Conservation (phyloP, 1,284 basidiomycete genomes). For the Cryptococcus sp. region DNA sequence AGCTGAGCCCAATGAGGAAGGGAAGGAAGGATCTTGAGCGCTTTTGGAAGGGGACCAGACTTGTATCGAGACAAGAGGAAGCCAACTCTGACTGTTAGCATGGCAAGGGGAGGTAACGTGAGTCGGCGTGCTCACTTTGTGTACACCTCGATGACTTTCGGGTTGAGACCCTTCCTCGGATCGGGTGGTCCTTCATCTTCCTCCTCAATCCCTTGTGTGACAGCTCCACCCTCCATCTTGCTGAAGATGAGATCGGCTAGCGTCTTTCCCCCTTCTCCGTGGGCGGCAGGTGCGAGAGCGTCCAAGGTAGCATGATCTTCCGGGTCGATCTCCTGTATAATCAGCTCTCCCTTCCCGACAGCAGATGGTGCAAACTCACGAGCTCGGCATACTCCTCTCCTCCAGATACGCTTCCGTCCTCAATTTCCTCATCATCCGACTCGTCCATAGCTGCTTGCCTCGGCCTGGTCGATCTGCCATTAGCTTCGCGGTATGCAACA, state of each 20-base stretch:
- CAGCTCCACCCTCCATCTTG: conserved; percentile 67
- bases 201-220: conserved; percentile 47
- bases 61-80: conserved; percentile 84
- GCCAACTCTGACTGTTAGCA: conserved; percentile 61
- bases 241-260: conserved; percentile 94
- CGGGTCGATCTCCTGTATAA: conserved; percentile 76
- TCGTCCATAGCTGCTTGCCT: conserved; percentile 23
- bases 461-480: conserved; percentile 19
- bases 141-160: conserved; percentile 94
- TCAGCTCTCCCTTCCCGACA: neutral
- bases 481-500: neutral
- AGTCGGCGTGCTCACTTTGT: conserved; percentile 63
- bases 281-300: conserved; percentile 49
- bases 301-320: conserved; percentile 79
- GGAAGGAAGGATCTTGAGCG: conserved; percentile 97
- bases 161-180: conserved; percentile 87
- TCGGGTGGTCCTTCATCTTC: conserved; percentile 57
- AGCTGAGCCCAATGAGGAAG: conserved; percentile 94
- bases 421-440: conserved; percentile 39
- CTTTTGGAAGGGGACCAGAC: conserved; percentile 91
- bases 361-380: conserved; percentile 30
- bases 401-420: conserved; percentile 40
- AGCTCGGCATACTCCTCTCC: conserved; percentile 54
- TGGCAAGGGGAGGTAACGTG: neutral
- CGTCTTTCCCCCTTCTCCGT: conserved; percentile 54